A percentile compares a stretch with the other conserved stretches of the same genome.
phyloP scores from a whole-genome alignment of 2,329 filamentous ascomycete genomes.

The Fusarium chaquense region DNA sequence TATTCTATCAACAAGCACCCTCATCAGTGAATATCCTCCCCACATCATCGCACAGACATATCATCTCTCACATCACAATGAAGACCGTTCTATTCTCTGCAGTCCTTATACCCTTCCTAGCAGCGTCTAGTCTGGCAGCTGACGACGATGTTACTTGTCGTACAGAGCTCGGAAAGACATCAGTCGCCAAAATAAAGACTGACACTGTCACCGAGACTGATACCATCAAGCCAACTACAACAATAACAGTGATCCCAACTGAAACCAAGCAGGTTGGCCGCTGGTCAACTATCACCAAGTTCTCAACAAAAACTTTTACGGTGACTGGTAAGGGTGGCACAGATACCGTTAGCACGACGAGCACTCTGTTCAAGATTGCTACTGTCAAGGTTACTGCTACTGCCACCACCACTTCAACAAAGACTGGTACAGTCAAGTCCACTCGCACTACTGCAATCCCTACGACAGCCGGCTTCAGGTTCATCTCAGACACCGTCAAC shows the following conservation, averaged over 20 bases:
- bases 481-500: conserved; percentile 10
- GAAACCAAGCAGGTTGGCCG: conserved; percentile 2
- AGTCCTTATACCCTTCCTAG: not conserved
- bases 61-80: not conserved
- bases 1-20: not conserved
- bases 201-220: conserved; percentile 9
- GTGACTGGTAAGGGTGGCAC: conserved; percentile 3
- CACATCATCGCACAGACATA: no score
- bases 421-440: conserved; percentile 6
- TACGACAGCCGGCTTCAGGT: conserved; percentile 4
- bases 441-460: conserved; percentile 10
- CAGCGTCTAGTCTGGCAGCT: not conserved
- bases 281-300: conserved; percentile 15
- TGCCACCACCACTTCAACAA: conserved; percentile 3
- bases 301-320: conserved; percentile 6
- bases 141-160: not conserved
- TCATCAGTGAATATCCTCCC: not conserved
- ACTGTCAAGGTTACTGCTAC: conserved; percentile 15
- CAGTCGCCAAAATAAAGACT: not conserved
- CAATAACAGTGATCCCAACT: conserved; percentile 6
- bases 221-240: not conserved
- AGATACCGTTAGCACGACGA: conserved; percentile 11
- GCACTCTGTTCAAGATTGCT: conserved; percentile 12
- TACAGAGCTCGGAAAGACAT: conserved; percentile 15
- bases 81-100: not conserved